A percentile compares a stretch with the other conserved stretches of the same genome.
phyloP scores from a whole-genome alignment of 495 filamentous ascomycete genomes.

The Xylaria curta region DNA sequence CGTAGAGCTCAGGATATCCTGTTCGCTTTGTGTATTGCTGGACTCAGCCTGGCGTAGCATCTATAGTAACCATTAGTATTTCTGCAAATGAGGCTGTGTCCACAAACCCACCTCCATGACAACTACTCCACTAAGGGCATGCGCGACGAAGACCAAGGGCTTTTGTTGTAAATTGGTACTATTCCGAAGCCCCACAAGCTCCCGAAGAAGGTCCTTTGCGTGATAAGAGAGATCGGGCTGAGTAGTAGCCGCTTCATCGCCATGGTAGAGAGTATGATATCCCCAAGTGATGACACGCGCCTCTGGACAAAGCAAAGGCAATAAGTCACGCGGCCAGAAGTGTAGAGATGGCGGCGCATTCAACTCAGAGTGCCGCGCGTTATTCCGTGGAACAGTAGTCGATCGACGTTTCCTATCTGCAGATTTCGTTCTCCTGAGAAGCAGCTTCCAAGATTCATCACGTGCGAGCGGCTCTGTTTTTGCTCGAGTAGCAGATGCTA shows the following conservation, averaged over 20 bases:
- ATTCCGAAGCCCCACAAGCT: constrained; percentile 34
- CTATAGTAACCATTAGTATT: constrained; percentile 31
- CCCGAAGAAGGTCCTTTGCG: constrained; percentile 39
- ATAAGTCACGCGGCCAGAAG: constrained; percentile 47
- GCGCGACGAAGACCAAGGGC: constrained; percentile 44
- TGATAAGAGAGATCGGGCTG: constrained; percentile 45
- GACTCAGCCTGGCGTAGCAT: constrained; percentile 41
- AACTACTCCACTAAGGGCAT: constrained; percentile 47
- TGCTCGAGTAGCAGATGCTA: not conserved
- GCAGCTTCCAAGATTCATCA: constrained; percentile 31
- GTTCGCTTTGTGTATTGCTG: constrained; percentile 27
- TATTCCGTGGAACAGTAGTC: not conserved
- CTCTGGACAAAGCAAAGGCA: constrained; percentile 43
- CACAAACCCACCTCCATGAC: constrained; percentile 44
- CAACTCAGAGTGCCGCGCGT: not conserved
- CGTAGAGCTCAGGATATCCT: constrained; percentile 41
- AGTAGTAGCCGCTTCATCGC: constrained; percentile 37
- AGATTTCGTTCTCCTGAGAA: constrained; percentile 25
- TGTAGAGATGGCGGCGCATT: not conserved
- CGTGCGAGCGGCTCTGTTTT: not conserved
- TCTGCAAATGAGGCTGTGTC: not conserved
- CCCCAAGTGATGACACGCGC: constrained; percentile 47
- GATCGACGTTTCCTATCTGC: constrained; percentile 22
- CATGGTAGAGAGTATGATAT: constrained; percentile 40
- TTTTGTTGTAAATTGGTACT: constrained; percentile 24